These are phyloP conservation scores for Crataegus laevigata DNA, from an alignment of 306 rosid species.

Conservation along the genomic window DNA sequence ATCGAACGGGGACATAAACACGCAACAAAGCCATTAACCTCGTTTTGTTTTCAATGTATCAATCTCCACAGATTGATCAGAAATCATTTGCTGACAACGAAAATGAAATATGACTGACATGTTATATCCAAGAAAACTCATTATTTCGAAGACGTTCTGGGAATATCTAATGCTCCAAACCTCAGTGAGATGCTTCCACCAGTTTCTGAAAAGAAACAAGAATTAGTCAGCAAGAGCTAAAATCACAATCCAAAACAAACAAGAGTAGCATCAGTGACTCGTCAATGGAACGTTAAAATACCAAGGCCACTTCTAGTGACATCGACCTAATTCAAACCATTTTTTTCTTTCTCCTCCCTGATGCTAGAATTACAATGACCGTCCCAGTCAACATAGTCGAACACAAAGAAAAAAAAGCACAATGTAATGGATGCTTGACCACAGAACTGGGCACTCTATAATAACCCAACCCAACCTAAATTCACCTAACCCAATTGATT, in stretches of 20 bases:
- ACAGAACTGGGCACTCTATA: too few species aligned
- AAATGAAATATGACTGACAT: slow-evolving; percentile 16
- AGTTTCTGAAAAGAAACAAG: slow-evolving; percentile 43
- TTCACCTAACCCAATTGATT: too few species aligned
- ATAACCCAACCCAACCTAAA: too few species aligned
- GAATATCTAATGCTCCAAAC: slow-evolving; percentile 15
- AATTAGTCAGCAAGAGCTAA: slow-evolving; percentile 16
- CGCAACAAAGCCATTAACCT: slow-evolving; percentile 20
- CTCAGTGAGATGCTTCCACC: slow-evolving; percentile 52
- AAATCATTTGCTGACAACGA: slow-evolving; percentile 28
- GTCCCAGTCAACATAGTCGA: neutral
- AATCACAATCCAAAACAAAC: slow-evolving; percentile 2
- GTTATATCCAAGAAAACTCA: slow-evolving; percentile 29
- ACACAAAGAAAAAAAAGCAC: neutral
- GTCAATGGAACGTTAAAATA: neutral
- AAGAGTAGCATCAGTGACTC: neutral
- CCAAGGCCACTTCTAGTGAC: neutral
- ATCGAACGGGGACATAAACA: neutral
- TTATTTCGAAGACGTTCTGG: slow-evolving; percentile 40
- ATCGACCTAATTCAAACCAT: neutral
- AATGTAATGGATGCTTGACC: neutral
- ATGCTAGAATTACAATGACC: neutral
- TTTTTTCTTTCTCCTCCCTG: neutral
- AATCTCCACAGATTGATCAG: slow-evolving; percentile 21
- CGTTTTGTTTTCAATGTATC: slow-evolving; percentile 16